These are phyloP conservation scores for Luffa aegyptiaca DNA, from an alignment of 306 rosid species.

Conservation along the genomic window DNA sequence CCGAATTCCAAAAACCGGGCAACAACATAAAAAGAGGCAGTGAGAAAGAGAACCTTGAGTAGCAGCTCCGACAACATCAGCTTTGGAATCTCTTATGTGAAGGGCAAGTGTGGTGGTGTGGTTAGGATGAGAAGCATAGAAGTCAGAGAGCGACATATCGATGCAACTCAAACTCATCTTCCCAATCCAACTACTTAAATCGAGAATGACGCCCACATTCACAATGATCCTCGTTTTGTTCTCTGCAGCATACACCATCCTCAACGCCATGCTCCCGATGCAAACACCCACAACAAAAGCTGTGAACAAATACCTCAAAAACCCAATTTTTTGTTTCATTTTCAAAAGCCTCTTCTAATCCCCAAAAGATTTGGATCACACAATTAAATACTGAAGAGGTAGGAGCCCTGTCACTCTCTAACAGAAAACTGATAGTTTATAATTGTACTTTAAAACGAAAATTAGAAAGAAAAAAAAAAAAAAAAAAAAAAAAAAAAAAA, in stretches of 20 bases:
- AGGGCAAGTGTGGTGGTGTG: slow-evolving; percentile 2
- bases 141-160: slow-evolving; percentile 8
- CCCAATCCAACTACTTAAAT: background rate
- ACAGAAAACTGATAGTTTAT: too few relatives aligned
- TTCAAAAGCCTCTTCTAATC: background rate
- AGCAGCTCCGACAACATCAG: background rate
- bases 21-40: too few relatives aligned
- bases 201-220: slow-evolving; percentile 10
- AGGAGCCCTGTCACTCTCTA: too few relatives aligned
- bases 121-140: slow-evolving; percentile 1
- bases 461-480: too few relatives aligned
- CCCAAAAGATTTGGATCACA: background rate
- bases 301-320: background rate
- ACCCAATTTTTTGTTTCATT: background rate
- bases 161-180: slow-evolving; percentile 9
- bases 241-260: background rate
- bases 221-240: background rate
- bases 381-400: too few relatives aligned
- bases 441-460: too few relatives aligned
- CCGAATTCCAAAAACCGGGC: too few relatives aligned
- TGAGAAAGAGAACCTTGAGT: background rate
- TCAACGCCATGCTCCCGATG: background rate
- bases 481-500: too few relatives aligned
- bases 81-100: background rate
- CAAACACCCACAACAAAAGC: background rate